phyloP scores from a whole-genome alignment of 2,329 filamentous ascomycete genomes.

The Exophiala sideris region DNA sequence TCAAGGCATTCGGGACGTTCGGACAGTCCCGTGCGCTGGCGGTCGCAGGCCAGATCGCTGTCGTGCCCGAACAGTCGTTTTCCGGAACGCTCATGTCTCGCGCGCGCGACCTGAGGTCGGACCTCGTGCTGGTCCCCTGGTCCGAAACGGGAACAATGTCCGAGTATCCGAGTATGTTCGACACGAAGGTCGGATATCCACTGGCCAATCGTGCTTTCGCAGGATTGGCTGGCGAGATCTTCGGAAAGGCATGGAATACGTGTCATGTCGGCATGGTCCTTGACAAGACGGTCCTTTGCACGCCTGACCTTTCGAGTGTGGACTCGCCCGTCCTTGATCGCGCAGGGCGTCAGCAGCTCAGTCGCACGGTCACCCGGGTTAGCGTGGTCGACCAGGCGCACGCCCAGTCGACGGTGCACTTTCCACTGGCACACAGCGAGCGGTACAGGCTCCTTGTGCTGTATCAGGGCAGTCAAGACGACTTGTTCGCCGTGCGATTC shows the following conservation, averaged over 20 bases:
- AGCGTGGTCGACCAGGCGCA: conserved; percentile 45
- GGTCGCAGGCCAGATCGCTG: conserved; percentile 74
- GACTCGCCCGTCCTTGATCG: conserved; percentile 27
- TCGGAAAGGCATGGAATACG: conserved; percentile 54
- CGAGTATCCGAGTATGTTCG: conserved; percentile 54
- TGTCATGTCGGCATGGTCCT: conserved; percentile 76
- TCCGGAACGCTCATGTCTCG: conserved; percentile 71
- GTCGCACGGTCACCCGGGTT: conserved; percentile 52
- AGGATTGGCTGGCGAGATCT: conserved; percentile 44
- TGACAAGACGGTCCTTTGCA: conserved; percentile 45
- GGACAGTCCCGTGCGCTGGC: conserved; percentile 79
- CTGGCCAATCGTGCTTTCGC: conserved; percentile 54
- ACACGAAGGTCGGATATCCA: conserved; percentile 38
- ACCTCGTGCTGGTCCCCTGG: conserved; percentile 84
- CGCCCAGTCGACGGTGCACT: conserved; percentile 18
- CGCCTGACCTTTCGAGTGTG: background rate
- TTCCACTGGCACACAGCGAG: conserved; percentile 39
- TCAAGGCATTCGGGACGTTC: conserved; percentile 88
- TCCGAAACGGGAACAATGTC: conserved; percentile 73
- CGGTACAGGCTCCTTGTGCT: conserved; percentile 73
- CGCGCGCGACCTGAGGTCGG: conserved; percentile 65
- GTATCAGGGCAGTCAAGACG: conserved; percentile 81
- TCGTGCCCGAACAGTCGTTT: conserved; percentile 74
- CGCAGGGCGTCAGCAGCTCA: conserved; percentile 38
- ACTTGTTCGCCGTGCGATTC: conserved; percentile 72